Evolutionary conservation across 257 asterid genomes (phyloP).

Genomic region (Petunia axillaris): DNA sequence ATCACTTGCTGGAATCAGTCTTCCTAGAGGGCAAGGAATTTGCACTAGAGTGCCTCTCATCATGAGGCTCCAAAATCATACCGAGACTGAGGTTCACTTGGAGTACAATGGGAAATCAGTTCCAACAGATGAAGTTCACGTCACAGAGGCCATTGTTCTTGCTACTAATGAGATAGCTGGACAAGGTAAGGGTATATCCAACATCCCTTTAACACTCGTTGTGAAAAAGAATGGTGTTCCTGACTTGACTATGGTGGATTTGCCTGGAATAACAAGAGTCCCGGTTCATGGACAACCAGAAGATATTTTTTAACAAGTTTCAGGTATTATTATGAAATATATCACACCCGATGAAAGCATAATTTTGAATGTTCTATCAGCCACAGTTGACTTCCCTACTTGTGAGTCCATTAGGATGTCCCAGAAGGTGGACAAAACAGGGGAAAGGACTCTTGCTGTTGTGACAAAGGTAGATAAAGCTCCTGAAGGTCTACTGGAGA

Average conservation of each 20-base stretch:
- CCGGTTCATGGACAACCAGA: constrained; percentile 48
- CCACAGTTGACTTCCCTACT: constrained; percentile 40
- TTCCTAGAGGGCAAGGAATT: constrained; percentile 39
- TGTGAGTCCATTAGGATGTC: constrained; percentile 46
- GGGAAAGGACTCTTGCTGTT: constrained; percentile 41
- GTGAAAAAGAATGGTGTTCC: constrained; percentile 52
- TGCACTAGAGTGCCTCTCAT: constrained; percentile 52
- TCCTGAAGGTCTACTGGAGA: constrained; percentile 43
- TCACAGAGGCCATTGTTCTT: constrained; percentile 26
- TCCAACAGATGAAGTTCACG: constrained; percentile 33
- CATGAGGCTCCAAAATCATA: constrained; percentile 40
- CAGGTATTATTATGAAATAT: constrained; percentile 33
- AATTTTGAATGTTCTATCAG: constrained; percentile 41
- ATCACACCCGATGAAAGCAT: constrained; percentile 43
- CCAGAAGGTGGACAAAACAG: constrained; percentile 33
- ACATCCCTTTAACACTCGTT: constrained; percentile 33
- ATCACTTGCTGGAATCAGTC: constrained; percentile 41
- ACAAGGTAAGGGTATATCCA: constrained; percentile 39
- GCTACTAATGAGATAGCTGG: constrained; percentile 47
- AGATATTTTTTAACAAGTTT: constrained; percentile 39
- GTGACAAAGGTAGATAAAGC: constrained; percentile 43
- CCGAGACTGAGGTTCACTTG: constrained; percentile 33
- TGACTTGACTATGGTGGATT: constrained; percentile 47
- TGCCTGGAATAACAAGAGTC: constrained; percentile 49
- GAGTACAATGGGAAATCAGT: constrained; percentile 34